A percentile compares a stretch with the other conserved stretches of the same genome.
These are phyloP conservation scores for Colletotrichum abscissum DNA, from an alignment of 2,329 filamentous ascomycete species.

Conservation along the genomic window DNA sequence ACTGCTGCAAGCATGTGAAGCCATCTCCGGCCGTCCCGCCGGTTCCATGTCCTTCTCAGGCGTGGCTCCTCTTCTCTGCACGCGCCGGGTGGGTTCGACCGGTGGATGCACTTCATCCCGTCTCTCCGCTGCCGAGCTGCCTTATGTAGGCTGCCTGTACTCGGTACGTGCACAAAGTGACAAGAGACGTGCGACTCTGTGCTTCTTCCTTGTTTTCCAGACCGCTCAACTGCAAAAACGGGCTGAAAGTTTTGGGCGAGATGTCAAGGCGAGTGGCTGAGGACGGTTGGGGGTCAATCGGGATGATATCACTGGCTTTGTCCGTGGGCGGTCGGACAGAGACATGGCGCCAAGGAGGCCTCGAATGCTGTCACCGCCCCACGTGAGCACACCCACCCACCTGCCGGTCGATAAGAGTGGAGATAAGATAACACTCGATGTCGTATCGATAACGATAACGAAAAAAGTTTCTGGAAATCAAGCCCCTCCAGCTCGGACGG, in stretches of 20 bases:
- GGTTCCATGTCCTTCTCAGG: slow-evolving; percentile 30
- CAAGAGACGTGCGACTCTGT: neutral
- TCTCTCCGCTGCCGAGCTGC: neutral
- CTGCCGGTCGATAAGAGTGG: neutral
- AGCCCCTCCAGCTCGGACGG: slow-evolving; percentile 27
- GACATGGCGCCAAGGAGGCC: slow-evolving; percentile 25
- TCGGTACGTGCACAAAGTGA: neutral
- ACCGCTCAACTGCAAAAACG: slow-evolving; percentile 21
- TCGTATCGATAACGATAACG: slow-evolving; percentile 23
- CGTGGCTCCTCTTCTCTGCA: neutral
- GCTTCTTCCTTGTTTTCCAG: slow-evolving; percentile 1
- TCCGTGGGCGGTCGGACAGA: slow-evolving; percentile 34
- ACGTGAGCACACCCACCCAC: neutral
- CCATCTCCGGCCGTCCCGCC: slow-evolving; percentile 34
- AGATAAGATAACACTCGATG: neutral
- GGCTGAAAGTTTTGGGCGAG: slow-evolving; percentile 23
- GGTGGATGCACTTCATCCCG: slow-evolving; percentile 6
- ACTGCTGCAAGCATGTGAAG: slow-evolving; percentile 31
- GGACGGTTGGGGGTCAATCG: slow-evolving; percentile 20
- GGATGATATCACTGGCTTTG: slow-evolving; percentile 31
- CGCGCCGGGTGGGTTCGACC: neutral
- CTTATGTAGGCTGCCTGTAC: neutral
- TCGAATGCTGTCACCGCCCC: neutral
- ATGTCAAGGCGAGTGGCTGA: slow-evolving; percentile 26
- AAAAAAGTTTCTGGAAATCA: slow-evolving; percentile 28